Conservation (phyloP, 306 rosid genomes). For the Quercus variabilis region DNA sequence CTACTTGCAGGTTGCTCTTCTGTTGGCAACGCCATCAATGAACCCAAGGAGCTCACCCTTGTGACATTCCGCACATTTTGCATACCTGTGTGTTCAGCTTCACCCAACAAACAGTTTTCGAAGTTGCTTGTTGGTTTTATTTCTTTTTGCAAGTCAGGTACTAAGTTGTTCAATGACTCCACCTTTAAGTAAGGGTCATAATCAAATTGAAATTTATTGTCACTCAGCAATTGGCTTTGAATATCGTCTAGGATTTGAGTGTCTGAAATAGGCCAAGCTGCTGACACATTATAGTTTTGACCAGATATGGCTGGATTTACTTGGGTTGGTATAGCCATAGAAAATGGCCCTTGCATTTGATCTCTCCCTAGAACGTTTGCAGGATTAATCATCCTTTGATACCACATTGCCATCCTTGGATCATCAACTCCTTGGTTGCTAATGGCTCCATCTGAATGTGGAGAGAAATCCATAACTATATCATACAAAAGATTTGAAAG, state of each 20-base stretch:
- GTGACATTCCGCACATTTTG: no score
- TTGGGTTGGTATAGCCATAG: not conserved
- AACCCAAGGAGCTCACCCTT: no score
- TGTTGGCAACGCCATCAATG: no score
- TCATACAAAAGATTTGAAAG: constrained; percentile 4
- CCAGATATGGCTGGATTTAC: no score
- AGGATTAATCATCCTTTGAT: constrained; percentile 4
- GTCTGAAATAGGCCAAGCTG: not conserved
- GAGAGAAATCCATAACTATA: constrained; percentile 2
- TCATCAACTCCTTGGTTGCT: constrained; percentile 5
- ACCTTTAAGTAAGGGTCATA: no score
- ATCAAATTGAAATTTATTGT: not conserved
- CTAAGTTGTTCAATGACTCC: no score
- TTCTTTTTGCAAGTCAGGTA: no score
- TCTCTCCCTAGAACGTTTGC: not conserved
- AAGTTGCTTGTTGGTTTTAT: no score
- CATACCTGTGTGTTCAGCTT: no score
- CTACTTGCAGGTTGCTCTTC: no score
- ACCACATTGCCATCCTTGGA: constrained; percentile 17
- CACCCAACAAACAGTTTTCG: no score
- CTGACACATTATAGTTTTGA: no score
- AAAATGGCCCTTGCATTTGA: not conserved
- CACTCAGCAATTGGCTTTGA: not conserved
- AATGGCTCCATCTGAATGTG: not conserved
- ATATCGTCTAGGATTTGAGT: not conserved